Base-by-base conservation (phyloP, 169 alveolate genomes). In the Cryptosporidium ryanae region DNA sequence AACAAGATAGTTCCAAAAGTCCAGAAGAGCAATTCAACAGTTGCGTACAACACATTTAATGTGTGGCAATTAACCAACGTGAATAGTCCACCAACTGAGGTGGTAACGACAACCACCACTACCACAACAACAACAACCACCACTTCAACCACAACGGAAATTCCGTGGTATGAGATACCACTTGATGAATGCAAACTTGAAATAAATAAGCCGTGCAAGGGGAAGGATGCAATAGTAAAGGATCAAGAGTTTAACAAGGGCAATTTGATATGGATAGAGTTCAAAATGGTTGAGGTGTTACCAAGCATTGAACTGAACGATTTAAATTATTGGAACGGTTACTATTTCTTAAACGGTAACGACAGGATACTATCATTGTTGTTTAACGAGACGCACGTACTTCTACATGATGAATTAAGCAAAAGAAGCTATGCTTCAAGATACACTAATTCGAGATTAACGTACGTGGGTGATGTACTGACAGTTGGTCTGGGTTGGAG, bases 401-500 rank as follows among this genome's bases (percentile, higher is more conserved):
- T 52, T 4, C 13, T 52, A 52, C 31, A n/a, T 52, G 63, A 52
- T 7, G 21, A 21, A 3, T 23, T 61, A 17, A 25, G 46, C 4
- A 61, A 46, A n/a, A 61, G 23, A 7, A 70, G 44, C 12, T 76
- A 76, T n/a, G 23, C 87, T n/a, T 76, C 87, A 7, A 59, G 61
- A 29, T 76, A 61, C n/a, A 76, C 68, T 4, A 76, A 76, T 29
- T 17, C 29, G 27, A 38, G 65, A 13, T 46, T 76, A n/a, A 65
- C 64, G 2, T 76, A 59, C n/a, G 15, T 46, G 12, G 64, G 43
- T 29, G 54, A 46, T 31, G 18, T 44, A 2, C 8, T 10, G 18
- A 48, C n/a, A 15, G 25, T 76, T 34, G 87, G 64, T n/a, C 12
- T 76, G 15, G 71, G 54, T 15, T 76, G 87, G 87, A 76, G 71